Base-by-base conservation (phyloP, 352 stramenopile species). In the Globisporangium irregulare region DNA sequence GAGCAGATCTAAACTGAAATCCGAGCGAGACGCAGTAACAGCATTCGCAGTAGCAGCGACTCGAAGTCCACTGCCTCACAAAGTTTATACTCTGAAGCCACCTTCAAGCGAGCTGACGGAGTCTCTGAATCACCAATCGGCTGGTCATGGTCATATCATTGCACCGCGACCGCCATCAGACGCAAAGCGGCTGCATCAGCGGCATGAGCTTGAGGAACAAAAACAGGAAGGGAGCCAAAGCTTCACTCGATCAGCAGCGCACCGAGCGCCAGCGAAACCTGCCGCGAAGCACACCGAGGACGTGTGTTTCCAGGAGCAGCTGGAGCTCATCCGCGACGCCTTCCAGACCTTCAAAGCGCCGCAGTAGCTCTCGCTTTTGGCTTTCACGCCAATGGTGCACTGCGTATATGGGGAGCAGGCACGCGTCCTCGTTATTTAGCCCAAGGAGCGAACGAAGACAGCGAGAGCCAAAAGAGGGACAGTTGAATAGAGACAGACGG, bases 291-390 rank as follows among this genome's bases (percentile, higher is more conserved):
- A 65, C 1, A 38, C 48, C 34, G 65, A 77, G 48, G 68, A 71
- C 10, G 59, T 15, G 9, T 57, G 75, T 57, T 57, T 84, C 25
- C 60, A 68, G 0, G 69, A 86, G 50, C 76, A 86, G 41, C 63
- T 83, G 25, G 68, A 79, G 32, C 66, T 80, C 59, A 77, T 86
- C 27, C 72, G 59, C 64, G 72, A 66, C 1, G 74, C 78, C 22
- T 86, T 86, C 36, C 66, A 41, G n/a, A 38, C 25, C 12, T 73
- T 70, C 48, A 46, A 48, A 24, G 7, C 38, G 20, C 32, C 20
- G 3, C 27, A 25, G 12, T 7, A 60, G 27, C 15, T 15, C 8
- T 43, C 1, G 22, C 53, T 24, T 43, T 60, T 43, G 7, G 22
- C 36, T 24, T 43, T 60, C 41, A 48, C 24, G 22, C 27, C 20